Evolutionary conservation across 2,329 filamentous ascomycete genomes (phyloP).

Genomic region (Neofusicoccum umdonicola): DNA sequence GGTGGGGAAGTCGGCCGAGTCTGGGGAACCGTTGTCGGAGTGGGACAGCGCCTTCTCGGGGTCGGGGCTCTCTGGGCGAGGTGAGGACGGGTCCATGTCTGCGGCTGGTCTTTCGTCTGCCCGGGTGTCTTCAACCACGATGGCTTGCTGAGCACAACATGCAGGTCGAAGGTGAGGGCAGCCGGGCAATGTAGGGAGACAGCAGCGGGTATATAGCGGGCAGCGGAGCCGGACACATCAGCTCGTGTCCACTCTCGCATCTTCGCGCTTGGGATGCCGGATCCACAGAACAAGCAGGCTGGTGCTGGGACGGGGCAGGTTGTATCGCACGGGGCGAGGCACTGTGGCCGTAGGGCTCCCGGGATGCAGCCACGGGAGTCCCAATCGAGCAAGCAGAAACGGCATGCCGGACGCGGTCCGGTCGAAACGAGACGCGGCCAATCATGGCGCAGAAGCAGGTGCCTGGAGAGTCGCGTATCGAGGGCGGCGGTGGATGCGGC

Average conservation of each 20-base stretch:
- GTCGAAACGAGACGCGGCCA: background rate
- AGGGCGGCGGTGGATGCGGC: background rate
- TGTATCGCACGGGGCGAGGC: conserved; percentile 6
- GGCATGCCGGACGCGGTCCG: conserved; percentile 4
- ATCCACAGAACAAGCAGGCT: background rate
- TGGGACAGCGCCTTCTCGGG: conserved; percentile 1
- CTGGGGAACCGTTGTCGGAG: background rate
- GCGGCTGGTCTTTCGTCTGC: background rate
- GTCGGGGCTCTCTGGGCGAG: background rate
- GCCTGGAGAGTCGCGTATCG: conserved; percentile 1
- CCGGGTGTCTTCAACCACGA: background rate
- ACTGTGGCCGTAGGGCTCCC: background rate
- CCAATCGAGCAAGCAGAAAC: background rate
- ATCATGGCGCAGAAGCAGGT: background rate
- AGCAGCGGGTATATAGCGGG: background rate
- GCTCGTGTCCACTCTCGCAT: too few species aligned
- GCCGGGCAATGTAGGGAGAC: background rate
- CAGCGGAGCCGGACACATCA: background rate
- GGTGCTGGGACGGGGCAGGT: background rate
- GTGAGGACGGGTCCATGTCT: background rate
- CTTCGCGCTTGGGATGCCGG: too few species aligned
- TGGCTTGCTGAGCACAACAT: background rate
- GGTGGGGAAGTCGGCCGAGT: conserved; percentile 19
- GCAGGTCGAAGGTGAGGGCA: background rate
- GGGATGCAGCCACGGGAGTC: background rate